Evolutionary conservation across 257 asterid species (phyloP).

Genomic region (Leptodermis oblonga): DNA sequence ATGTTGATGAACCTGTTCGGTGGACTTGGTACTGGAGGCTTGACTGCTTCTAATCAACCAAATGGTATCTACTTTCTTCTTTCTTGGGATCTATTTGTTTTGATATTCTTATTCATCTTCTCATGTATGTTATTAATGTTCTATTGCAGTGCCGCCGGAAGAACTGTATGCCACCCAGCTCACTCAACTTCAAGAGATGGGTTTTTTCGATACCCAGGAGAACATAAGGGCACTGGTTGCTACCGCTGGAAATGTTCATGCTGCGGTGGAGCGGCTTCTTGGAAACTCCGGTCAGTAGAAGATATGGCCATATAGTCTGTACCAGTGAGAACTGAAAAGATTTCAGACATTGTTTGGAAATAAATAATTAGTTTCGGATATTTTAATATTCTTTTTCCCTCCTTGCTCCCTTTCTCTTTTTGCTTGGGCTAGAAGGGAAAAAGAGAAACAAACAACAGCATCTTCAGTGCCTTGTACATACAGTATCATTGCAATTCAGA

Average conservation of each 20-base stretch:
- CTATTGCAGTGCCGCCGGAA: constrained; percentile 43
- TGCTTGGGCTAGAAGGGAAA: constrained; percentile 16
- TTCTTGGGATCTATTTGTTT: neutral
- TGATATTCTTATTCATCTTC: neutral
- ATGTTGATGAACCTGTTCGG: constrained; percentile 49
- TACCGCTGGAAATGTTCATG: constrained; percentile 51
- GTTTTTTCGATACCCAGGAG: constrained; percentile 49
- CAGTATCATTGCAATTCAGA: constrained; percentile 20
- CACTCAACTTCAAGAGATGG: constrained; percentile 47
- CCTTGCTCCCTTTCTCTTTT: constrained; percentile 10
- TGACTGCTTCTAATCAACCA: constrained; percentile 29
- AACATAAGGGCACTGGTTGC: constrained; percentile 42
- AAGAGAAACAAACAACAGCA: constrained; percentile 1
- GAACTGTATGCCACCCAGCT: constrained; percentile 44
- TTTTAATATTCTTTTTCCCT: constrained; percentile 15
- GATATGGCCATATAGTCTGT: constrained; percentile 13
- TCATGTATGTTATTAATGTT: neutral
- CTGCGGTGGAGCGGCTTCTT: constrained; percentile 49
- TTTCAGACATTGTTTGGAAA: constrained; percentile 19
- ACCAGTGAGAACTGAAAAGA: constrained; percentile 14
- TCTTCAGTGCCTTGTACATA: constrained; percentile 29
- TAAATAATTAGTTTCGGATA: constrained; percentile 19
- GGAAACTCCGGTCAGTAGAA: constrained; percentile 36
- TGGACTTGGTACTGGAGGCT: constrained; percentile 45
- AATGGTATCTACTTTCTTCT: constrained; percentile 23